phyloP scores from a whole-genome alignment of 2,329 filamentous ascomycete genomes.

The Aspergillus sp. region DNA sequence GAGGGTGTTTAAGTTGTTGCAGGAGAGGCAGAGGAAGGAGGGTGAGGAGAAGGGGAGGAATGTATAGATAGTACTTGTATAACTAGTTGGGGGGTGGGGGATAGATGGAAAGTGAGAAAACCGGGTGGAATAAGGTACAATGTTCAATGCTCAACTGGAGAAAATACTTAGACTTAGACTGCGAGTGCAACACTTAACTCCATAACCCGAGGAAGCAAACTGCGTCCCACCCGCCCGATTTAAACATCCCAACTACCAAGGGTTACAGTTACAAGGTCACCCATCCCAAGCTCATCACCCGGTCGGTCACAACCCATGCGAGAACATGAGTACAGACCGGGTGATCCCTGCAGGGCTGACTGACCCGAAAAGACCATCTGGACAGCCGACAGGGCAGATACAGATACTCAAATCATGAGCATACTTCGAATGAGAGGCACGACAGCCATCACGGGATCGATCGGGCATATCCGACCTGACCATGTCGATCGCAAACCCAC shows the following conservation, averaged over 20 bases:
- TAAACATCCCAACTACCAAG: background rate
- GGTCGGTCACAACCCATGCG: background rate
- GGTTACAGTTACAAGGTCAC: background rate
- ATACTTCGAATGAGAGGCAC: too few relatives aligned
- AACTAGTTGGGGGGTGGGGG: too few relatives aligned
- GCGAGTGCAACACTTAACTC: too few relatives aligned
- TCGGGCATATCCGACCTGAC: background rate
- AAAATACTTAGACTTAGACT: too few relatives aligned
- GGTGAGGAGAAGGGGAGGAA: conserved; percentile 10
- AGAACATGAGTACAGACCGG: background rate
- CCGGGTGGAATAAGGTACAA: too few relatives aligned
- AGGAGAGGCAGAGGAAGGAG: conserved; percentile 22
- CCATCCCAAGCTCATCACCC: background rate
- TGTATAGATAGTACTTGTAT: background rate
- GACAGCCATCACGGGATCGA: background rate
- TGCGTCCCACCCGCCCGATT: background rate
- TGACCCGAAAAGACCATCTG: background rate
- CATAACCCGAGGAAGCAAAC: too few relatives aligned
- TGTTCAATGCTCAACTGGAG: too few relatives aligned
- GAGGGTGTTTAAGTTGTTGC: conserved; percentile 35
- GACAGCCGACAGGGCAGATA: too few relatives aligned
- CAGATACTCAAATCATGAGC: background rate
- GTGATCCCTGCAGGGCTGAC: background rate
- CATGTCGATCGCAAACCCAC: background rate
- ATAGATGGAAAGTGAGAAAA: too few relatives aligned